Conservation (phyloP, 2,329 filamentous ascomycete species). For the Magnaporthales sp. region DNA sequence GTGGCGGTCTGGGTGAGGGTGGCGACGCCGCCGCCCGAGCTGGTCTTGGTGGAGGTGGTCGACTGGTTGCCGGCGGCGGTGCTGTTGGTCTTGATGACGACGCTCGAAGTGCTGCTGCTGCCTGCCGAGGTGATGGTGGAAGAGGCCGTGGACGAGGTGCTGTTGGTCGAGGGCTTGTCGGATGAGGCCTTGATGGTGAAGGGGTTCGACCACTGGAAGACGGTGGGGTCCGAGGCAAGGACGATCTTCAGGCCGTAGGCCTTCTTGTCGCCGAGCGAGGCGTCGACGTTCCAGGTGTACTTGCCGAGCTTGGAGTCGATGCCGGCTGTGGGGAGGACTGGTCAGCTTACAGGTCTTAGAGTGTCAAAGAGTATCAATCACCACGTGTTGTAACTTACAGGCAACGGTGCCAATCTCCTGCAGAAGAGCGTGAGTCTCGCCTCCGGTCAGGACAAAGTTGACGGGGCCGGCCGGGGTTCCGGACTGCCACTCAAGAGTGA, state of each 20-base stretch:
- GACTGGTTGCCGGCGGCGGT: slow-evolving; percentile 7
- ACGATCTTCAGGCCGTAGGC: slow-evolving; percentile 51
- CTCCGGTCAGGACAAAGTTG: slow-evolving; percentile 47
- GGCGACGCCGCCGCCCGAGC: slow-evolving; percentile 11
- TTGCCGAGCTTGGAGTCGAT: slow-evolving; percentile 34
- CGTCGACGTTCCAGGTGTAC: slow-evolving; percentile 43
- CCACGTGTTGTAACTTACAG: slow-evolving; percentile 33
- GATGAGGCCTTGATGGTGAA: slow-evolving; percentile 39
- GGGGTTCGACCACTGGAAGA: slow-evolving; percentile 56
- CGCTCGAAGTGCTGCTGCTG: slow-evolving; percentile 10
- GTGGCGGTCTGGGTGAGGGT: slow-evolving; percentile 17
- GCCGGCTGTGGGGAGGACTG: slow-evolving; percentile 29
- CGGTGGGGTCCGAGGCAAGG: slow-evolving; percentile 33
- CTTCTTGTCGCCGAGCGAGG: slow-evolving; percentile 30
- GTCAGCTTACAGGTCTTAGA: neutral
- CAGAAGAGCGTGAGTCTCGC: slow-evolving; percentile 33
- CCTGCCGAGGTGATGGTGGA: slow-evolving; percentile 9
- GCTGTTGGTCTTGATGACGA: slow-evolving; percentile 16
- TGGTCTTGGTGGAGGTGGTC: slow-evolving; percentile 17
- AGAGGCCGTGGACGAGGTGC: slow-evolving; percentile 14
- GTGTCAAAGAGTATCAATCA: neutral
- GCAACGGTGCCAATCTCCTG: slow-evolving; percentile 32
- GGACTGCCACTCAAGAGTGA: slow-evolving; percentile 42
- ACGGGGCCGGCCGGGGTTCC: slow-evolving; percentile 33
- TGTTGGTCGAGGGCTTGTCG: slow-evolving; percentile 13